These are phyloP conservation scores for Cadophora luteo-olivacea DNA, from an alignment of 2,329 filamentous ascomycete species.

Conservation along the genomic window DNA sequence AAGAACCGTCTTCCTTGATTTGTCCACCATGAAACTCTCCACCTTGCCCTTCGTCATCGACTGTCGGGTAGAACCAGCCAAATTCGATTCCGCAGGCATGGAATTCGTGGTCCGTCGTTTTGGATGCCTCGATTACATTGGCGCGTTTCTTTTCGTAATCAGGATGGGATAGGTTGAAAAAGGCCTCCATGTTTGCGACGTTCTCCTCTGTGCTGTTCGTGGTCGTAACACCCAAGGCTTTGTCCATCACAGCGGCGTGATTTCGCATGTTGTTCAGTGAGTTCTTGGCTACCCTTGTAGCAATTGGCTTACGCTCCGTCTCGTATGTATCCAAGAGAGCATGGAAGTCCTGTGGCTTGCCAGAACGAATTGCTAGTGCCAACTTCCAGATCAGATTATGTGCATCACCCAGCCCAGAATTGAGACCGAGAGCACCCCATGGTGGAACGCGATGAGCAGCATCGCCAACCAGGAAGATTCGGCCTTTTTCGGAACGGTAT, in stretches of 20 bases:
- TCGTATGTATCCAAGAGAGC: slow-evolving; percentile 51
- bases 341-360: slow-evolving; percentile 44
- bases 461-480: slow-evolving; percentile 51
- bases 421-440: slow-evolving; percentile 59
- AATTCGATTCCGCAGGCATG: neutral
- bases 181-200: neutral
- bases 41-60: neutral
- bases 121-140: neutral
- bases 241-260: neutral
- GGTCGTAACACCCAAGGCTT: neutral
- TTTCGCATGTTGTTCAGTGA: too few relatives aligned
- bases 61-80: neutral
- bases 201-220: neutral
- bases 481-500: slow-evolving; percentile 34
- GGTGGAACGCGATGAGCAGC: slow-evolving; percentile 63
- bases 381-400: slow-evolving; percentile 61
- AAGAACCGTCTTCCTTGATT: neutral
- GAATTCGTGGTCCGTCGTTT: neutral
- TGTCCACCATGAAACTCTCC: neutral
- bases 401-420: slow-evolving; percentile 61
- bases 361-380: slow-evolving; percentile 48
- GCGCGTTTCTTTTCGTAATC: neutral
- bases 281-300: too few relatives aligned
- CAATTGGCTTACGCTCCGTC: slow-evolving; percentile 51
- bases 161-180: neutral